A percentile compares a stretch with the other conserved stretches of the same genome.
These are phyloP conservation scores for Wickerhamomyces subpelliculosus DNA, from an alignment of 805 yeast species.

Conservation along the genomic window DNA sequence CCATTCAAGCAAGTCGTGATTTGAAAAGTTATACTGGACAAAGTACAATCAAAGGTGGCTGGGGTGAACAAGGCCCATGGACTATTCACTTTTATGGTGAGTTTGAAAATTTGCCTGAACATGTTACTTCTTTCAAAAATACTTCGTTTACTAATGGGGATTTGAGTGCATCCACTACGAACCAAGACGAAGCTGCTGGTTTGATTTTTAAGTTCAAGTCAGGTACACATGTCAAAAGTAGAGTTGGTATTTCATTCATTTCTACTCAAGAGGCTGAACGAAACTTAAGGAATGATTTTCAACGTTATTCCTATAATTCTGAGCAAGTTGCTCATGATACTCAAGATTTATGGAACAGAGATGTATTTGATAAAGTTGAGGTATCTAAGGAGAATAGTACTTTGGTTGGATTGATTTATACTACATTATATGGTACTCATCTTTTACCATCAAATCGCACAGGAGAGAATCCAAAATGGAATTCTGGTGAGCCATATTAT, in stretches of 20 bases:
- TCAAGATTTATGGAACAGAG: conserved; percentile 1
- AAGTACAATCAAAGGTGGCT: conserved; percentile 24
- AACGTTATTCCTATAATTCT: conserved; percentile 4
- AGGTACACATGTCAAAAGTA: background rate
- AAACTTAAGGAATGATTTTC: conserved; percentile 18
- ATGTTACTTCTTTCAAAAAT: conserved; percentile 12
- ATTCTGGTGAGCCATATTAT: conserved; percentile 22
- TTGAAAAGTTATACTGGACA: conserved; percentile 19
- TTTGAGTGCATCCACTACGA: background rate
- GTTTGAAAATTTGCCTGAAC: conserved; percentile 17
- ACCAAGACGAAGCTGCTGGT: conserved; percentile 19
- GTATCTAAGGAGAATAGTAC: conserved; percentile 4
- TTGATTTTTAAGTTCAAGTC: conserved; percentile 19
- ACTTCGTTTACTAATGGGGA: background rate
- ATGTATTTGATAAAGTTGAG: conserved; percentile 4
- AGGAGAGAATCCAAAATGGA: conserved; percentile 25
- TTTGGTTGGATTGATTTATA: conserved; percentile 2
- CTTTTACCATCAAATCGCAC: conserved; percentile 6
- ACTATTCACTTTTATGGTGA: conserved; percentile 25
- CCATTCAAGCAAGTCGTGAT: conserved; percentile 12
- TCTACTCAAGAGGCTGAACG: conserved; percentile 24
- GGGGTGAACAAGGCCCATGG: conserved; percentile 26
- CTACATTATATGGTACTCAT: conserved; percentile 5
- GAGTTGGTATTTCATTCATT: conserved; percentile 26
- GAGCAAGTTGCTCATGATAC: background rate